A percentile compares a stretch with the other conserved stretches of the same genome.
Conservation (phyloP, 139 green algal genomes). For the Chlorella ohadii region DNA sequence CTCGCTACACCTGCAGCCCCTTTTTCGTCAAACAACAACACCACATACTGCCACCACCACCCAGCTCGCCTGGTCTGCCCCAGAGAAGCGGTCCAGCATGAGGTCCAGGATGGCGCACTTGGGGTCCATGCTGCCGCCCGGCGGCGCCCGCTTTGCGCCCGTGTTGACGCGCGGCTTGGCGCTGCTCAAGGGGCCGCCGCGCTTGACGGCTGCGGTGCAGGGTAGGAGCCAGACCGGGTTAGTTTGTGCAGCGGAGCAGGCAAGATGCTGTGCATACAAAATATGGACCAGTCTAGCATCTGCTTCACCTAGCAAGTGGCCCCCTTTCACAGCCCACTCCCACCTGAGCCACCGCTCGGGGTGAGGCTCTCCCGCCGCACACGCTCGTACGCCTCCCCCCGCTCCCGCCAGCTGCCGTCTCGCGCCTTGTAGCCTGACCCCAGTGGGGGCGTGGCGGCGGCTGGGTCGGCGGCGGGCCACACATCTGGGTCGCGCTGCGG, state of each 20-base stretch:
- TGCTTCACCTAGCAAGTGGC: too few relatives aligned
- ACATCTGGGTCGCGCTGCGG: constrained; percentile 2
- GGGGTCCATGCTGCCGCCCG: not conserved
- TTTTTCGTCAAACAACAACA: too few relatives aligned
- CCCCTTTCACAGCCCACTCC: too few relatives aligned
- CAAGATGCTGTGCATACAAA: too few relatives aligned
- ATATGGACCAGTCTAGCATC: too few relatives aligned
- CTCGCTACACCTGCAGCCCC: too few relatives aligned
- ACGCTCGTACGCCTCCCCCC: constrained; percentile 5
- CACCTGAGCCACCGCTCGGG: not conserved
- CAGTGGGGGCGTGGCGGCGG: not conserved
- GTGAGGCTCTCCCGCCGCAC: not conserved
- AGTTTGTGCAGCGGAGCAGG: too few relatives aligned
- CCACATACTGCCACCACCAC: too few relatives aligned
- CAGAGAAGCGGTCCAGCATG: not conserved
- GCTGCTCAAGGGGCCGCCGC: not conserved
- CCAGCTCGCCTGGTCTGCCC: constrained; percentile 3
- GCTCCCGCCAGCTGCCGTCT: not conserved
- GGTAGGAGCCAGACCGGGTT: too few relatives aligned
- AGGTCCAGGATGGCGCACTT: not conserved
- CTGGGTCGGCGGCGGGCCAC: not conserved
- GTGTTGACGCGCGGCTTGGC: constrained; percentile 18
- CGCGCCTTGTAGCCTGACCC: not conserved
- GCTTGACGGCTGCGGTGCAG: not conserved
- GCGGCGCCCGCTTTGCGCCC: constrained; percentile 10